A percentile compares a stretch with the other conserved stretches of the same genome.
These are phyloP conservation scores for Ophiognomonia clavigignenti-juglandacearum DNA, from an alignment of 2,329 filamentous ascomycete genomes.

Conservation along the genomic window DNA sequence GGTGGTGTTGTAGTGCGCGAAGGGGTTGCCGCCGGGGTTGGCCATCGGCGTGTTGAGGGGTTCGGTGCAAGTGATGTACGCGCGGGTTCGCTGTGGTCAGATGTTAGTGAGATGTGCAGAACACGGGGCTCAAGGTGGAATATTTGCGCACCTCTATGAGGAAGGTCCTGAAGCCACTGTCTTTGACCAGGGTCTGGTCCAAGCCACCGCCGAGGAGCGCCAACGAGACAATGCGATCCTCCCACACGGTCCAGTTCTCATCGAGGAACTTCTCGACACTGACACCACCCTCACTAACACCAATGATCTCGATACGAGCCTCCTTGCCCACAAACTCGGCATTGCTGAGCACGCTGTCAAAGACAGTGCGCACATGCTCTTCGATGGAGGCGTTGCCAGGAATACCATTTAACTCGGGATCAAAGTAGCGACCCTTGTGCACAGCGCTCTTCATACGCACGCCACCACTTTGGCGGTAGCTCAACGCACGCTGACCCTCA, in stretches of 20 bases:
- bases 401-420: slow-evolving; percentile 55
- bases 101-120: slow-evolving; percentile 9
- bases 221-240: slow-evolving; percentile 40
- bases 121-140: slow-evolving; percentile 14
- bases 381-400: slow-evolving; percentile 49
- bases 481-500: slow-evolving; percentile 55
- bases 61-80: slow-evolving; percentile 51
- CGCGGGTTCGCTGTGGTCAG: slow-evolving; percentile 48
- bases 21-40: slow-evolving; percentile 43
- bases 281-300: slow-evolving; percentile 62
- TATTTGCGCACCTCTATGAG: slow-evolving; percentile 47
- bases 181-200: slow-evolving; percentile 33
- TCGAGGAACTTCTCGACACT: slow-evolving; percentile 53
- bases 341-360: slow-evolving; percentile 54
- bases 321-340: slow-evolving; percentile 38
- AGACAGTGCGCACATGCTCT: slow-evolving; percentile 63
- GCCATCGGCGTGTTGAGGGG: slow-evolving; percentile 49
- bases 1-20: slow-evolving; percentile 31
- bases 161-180: slow-evolving; percentile 42
- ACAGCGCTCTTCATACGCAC: slow-evolving; percentile 60
- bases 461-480: slow-evolving; percentile 48
- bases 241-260: slow-evolving; percentile 44
- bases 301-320: slow-evolving; percentile 65
- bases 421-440: slow-evolving; percentile 48
- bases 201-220: slow-evolving; percentile 45